phyloP scores from a whole-genome alignment of 1,139 yeast genomes.

The Candida sanyaensis region DNA sequence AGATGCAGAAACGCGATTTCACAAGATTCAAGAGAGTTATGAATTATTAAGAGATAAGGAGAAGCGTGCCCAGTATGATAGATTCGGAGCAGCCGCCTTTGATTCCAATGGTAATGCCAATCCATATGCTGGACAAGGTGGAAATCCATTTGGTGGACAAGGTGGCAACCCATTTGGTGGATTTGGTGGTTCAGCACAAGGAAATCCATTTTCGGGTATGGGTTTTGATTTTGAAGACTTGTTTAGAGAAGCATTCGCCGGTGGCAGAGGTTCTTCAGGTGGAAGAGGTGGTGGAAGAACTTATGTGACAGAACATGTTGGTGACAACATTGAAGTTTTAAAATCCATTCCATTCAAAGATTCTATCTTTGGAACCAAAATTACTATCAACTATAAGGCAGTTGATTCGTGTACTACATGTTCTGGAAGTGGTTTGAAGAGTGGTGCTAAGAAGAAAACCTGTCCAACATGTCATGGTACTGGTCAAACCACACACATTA shows the following conservation, averaged over 20 bases:
- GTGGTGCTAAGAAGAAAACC: slow-evolving; percentile 73
- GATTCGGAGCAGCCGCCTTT: slow-evolving; percentile 86
- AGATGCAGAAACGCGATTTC: slow-evolving; percentile 86
- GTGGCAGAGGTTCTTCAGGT: slow-evolving; percentile 41
- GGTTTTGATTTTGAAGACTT: slow-evolving; percentile 83
- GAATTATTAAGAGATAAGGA: slow-evolving; percentile 86
- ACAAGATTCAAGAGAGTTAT: slow-evolving; percentile 91
- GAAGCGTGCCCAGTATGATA: slow-evolving; percentile 88
- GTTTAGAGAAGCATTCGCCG: slow-evolving; percentile 73
- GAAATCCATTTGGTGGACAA: slow-evolving; percentile 7
- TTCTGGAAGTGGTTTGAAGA: slow-evolving; percentile 80
- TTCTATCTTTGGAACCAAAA: slow-evolving; percentile 78
- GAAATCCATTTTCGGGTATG: slow-evolving; percentile 48
- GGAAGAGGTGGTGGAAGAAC: slow-evolving; percentile 37
- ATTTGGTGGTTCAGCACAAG: slow-evolving; percentile 30
- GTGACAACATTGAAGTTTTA: slow-evolving; percentile 84
- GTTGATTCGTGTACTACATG: slow-evolving; percentile 80
- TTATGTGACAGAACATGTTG: slow-evolving; percentile 76
- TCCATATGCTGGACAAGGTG: slow-evolving; percentile 46
- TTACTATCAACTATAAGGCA: slow-evolving; percentile 69
- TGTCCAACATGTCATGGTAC: slow-evolving; percentile 92
- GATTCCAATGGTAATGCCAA: slow-evolving; percentile 64
- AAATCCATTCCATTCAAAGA: slow-evolving; percentile 80
- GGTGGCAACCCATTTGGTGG: slow-evolving; percentile 42
- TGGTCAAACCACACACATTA: slow-evolving; percentile 82